Evolutionary conservation across 768 basidiomycete genomes (phyloP).

Genomic region (Boletus fagicola): DNA sequence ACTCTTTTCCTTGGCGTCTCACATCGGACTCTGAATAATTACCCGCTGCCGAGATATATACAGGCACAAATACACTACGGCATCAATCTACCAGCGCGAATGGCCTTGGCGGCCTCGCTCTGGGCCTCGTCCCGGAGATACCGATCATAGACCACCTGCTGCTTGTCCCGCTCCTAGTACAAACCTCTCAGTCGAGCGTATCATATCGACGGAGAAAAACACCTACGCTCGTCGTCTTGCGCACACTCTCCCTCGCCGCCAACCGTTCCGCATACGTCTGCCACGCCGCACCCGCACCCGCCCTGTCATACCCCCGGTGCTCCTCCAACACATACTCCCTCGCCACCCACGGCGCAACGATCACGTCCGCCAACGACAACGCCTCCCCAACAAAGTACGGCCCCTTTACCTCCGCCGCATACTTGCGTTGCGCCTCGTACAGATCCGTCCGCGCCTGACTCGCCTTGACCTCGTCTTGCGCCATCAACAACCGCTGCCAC

Average conservation of each 20-base stretch:
- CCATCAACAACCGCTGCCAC: conserved; percentile 47
- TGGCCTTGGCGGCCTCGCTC: conserved; percentile 52
- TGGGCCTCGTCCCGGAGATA: conserved; percentile 58
- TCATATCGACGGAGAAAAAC: background rate
- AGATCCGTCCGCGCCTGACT: conserved; percentile 37
- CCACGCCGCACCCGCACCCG: conserved; percentile 45
- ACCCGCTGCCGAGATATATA: background rate
- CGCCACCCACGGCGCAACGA: conserved; percentile 54
- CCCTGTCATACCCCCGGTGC: conserved; percentile 46
- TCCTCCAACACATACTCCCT: conserved; percentile 49
- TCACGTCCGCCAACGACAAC: conserved; percentile 53
- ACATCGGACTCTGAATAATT: background rate
- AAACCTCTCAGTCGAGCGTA: no score
- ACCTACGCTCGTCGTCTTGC: conserved; percentile 42
- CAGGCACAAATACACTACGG: conserved; percentile 22
- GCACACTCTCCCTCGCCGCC: conserved; percentile 44
- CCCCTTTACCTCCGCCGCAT: conserved; percentile 40
- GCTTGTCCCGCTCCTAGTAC: conserved; percentile 39
- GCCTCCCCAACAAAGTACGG: conserved; percentile 58
- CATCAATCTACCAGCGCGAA: conserved; percentile 42
- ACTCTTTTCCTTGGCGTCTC: background rate
- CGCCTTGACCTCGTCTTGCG: conserved; percentile 38
- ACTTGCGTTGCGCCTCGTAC: conserved; percentile 37
- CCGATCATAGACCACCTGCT: conserved; percentile 48
- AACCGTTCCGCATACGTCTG: conserved; percentile 43